Percentiles rank a stretch among this genome's conserved stretches.
Evolutionary conservation across 805 yeast species (phyloP).

Genomic region (Suhomyces vadensis): DNA sequence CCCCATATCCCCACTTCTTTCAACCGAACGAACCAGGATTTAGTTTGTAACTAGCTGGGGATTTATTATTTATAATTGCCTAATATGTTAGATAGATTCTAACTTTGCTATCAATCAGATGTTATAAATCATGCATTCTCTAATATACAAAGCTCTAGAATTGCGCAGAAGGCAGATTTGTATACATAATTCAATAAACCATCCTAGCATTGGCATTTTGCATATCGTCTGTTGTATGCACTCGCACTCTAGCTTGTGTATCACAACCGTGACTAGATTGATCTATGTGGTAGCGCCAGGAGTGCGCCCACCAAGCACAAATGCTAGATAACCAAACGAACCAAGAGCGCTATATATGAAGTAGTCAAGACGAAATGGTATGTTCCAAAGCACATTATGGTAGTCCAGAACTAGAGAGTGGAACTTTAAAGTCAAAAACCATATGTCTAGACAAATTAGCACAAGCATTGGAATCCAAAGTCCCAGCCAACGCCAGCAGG

Average conservation of each 20-base stretch:
- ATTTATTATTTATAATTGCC: too few relatives aligned
- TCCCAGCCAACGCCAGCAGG: not conserved
- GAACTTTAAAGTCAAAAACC: not conserved
- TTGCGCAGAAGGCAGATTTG: too few relatives aligned
- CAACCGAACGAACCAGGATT: slow-evolving; percentile 5
- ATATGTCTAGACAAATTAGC: slow-evolving; percentile 7
- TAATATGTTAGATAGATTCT: not conserved
- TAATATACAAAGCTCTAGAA: too few relatives aligned
- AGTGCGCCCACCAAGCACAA: not conserved
- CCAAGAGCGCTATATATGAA: too few relatives aligned
- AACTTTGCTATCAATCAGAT: not conserved
- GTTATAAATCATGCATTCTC: too few relatives aligned
- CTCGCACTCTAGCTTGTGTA: too few relatives aligned
- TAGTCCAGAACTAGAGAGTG: not conserved
- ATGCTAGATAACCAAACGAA: not conserved
- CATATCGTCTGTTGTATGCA: too few relatives aligned
- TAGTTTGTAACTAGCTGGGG: not conserved
- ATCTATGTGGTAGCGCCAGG: not conserved
- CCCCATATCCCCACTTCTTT: slow-evolving; percentile 18
- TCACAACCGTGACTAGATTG: too few relatives aligned
- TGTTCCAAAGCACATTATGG: not conserved
- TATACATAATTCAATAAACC: too few relatives aligned
- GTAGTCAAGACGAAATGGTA: too few relatives aligned
- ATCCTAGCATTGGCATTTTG: too few relatives aligned
- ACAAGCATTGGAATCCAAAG: not conserved